Percentiles rank a stretch among this genome's conserved stretches.
These are phyloP conservation scores for Eremochloa ophiuroides DNA, from an alignment of 176 grass and related monocot species.

Conservation along the genomic window DNA sequence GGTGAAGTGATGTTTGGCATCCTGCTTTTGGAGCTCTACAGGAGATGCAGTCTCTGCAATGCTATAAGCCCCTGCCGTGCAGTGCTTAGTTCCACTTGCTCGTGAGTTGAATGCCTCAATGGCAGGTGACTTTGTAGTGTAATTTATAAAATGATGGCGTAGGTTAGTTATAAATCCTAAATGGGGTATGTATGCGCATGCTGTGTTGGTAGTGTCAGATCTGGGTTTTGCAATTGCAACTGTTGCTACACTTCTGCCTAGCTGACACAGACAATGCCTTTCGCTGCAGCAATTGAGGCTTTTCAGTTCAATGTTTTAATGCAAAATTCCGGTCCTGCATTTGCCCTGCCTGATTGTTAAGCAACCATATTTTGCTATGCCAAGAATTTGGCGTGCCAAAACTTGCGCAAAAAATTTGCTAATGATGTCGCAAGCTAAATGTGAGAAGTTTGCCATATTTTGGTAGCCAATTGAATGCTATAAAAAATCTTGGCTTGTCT, in stretches of 20 bases:
- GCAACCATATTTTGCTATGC: too few species aligned
- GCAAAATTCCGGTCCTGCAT: not conserved
- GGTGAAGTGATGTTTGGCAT: not conserved
- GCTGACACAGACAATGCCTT: not conserved
- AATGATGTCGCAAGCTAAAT: too few species aligned
- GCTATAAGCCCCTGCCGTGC: not conserved
- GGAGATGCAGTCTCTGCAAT: not conserved
- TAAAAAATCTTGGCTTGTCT: too few species aligned
- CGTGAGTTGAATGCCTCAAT: not conserved
- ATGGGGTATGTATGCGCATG: not conserved
- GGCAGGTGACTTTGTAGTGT: not conserved
- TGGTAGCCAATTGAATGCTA: too few species aligned
- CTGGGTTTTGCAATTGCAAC: not conserved
- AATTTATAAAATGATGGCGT: not conserved
- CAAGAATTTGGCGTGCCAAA: too few species aligned
- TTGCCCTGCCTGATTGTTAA: too few species aligned
- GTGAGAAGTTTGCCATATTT: too few species aligned
- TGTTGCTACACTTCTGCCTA: not conserved
- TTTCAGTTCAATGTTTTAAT: not conserved
- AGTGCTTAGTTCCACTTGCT: not conserved
- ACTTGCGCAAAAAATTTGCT: too few species aligned
- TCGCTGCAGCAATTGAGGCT: not conserved
- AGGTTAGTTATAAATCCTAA: constrained; percentile 9
- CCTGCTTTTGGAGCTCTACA: not conserved
- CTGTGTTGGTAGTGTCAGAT: not conserved